These are phyloP conservation scores for Paspalum notatum DNA, from an alignment of 176 grass and related monocot genomes.

Conservation along the genomic window DNA sequence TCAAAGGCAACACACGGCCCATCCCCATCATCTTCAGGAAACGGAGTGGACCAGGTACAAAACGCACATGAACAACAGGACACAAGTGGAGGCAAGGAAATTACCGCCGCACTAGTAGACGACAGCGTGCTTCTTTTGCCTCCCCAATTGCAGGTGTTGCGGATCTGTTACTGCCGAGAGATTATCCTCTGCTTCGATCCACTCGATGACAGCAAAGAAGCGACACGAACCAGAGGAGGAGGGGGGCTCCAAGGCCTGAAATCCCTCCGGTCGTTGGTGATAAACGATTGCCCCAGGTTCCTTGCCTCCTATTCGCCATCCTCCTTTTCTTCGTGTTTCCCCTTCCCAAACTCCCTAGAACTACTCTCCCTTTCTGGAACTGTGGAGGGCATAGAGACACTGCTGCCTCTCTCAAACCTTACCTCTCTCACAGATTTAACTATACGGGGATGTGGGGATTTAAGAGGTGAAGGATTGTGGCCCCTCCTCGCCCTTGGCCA, in stretches of 20 bases:
- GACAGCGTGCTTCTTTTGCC: not conserved
- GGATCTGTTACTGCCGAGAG: accelerated
- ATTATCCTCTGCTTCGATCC: not conserved
- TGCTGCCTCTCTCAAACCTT: not conserved
- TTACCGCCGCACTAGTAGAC: not conserved
- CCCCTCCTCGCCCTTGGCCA: not conserved
- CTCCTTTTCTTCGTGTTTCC: not conserved
- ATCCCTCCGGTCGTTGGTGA: accelerated
- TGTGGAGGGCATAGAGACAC: not conserved
- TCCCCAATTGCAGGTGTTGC: not conserved
- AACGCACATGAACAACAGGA: no score
- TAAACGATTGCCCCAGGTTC: accelerated
- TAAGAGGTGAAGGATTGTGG: not conserved
- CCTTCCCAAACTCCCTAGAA: constrained; percentile 18
- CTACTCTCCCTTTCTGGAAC: accelerated
- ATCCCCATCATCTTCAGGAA: not conserved
- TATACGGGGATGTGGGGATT: not conserved
- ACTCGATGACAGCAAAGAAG: not conserved
- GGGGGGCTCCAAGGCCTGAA: not conserved
- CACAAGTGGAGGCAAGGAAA: not conserved
- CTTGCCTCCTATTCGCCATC: not conserved
- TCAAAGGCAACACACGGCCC: not conserved
- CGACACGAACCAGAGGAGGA: not conserved
- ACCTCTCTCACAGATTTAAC: not conserved
- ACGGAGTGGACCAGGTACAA: not conserved